phyloP scores from a whole-genome alignment of 805 yeast genomes.

The Clavispora santaluciae region DNA sequence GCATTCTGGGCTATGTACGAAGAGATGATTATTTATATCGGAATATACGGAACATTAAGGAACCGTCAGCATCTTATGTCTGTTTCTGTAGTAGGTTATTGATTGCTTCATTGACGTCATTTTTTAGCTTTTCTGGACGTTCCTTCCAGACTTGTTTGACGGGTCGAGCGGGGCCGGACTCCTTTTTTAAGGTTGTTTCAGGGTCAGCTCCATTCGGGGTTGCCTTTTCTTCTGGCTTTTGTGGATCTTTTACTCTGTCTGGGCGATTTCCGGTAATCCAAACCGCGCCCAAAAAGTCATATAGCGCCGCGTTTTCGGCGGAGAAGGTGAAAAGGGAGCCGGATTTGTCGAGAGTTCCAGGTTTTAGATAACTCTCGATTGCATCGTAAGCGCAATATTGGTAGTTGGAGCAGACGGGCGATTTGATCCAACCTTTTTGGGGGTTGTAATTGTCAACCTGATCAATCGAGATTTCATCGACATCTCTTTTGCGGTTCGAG shows the following conservation, averaged over 20 bases:
- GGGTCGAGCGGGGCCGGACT: neutral
- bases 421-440: conserved; percentile 42
- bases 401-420: conserved; percentile 30
- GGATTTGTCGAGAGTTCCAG: conserved; percentile 11
- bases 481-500: conserved; percentile 24
- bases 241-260: neutral
- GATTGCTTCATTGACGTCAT: conserved; percentile 4
- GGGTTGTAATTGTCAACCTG: conserved; percentile 26
- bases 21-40: conserved; percentile 7
- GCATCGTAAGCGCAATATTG: conserved; percentile 37
- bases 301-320: conserved; percentile 10
- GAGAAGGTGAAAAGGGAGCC: conserved; percentile 25
- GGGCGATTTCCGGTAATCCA: conserved; percentile 22
- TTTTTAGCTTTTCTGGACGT: conserved; percentile 1
- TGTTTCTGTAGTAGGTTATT: neutral
- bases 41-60: neutral
- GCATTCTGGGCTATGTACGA: neutral
- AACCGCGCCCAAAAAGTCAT: conserved; percentile 30
- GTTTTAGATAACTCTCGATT: conserved; percentile 18
- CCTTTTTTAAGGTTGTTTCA: neutral
- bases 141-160: neutral
- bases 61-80: neutral
- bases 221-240: neutral
- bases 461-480: conserved; percentile 24
- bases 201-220: neutral